Percentiles rank a stretch among this genome's conserved stretches.
These are phyloP conservation scores for Tylopilus vinaceipallidus DNA, from an alignment of 768 basidiomycete species.

Conservation along the genomic window DNA sequence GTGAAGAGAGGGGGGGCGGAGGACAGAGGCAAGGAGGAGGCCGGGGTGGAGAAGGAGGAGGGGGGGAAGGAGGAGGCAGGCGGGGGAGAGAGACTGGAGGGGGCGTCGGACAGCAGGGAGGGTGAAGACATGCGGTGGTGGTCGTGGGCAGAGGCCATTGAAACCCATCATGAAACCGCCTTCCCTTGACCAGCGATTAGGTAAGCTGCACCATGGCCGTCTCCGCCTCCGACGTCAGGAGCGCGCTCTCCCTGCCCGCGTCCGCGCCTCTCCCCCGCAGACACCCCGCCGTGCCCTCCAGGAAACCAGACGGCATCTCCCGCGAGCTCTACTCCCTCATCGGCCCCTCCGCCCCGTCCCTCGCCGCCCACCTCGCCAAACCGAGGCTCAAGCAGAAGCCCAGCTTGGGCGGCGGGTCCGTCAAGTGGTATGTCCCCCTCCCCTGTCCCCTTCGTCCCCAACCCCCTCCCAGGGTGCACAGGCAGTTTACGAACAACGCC, in stretches of 20 bases:
- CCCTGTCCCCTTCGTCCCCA: background rate
- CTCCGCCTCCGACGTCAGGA: slow-evolving; percentile 80
- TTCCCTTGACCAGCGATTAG: too few species aligned
- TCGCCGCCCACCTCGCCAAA: slow-evolving; percentile 76
- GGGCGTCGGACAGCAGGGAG: too few species aligned
- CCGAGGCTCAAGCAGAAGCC: slow-evolving; percentile 88
- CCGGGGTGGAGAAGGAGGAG: background rate
- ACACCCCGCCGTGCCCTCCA: slow-evolving; percentile 33
- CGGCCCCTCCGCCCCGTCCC: slow-evolving; percentile 86
- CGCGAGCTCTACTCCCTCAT: slow-evolving; percentile 93
- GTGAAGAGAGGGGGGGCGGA: background rate
- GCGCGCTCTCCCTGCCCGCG: slow-evolving; percentile 66
- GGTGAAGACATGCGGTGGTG: too few species aligned
- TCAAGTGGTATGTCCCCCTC: slow-evolving; percentile 61
- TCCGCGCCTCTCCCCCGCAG: slow-evolving; percentile 44
- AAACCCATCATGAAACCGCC: too few species aligned
- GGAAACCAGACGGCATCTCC: slow-evolving; percentile 88
- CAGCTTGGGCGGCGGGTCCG: slow-evolving; percentile 59
- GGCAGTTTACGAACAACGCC: slow-evolving; percentile 69
- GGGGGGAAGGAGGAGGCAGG: background rate
- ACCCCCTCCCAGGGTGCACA: slow-evolving; percentile 61
- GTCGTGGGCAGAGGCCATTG: too few species aligned
- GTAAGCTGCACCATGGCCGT: slow-evolving; percentile 47
- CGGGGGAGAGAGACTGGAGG: background rate
- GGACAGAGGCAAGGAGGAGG: background rate